A percentile compares a stretch with the other conserved stretches of the same genome.
Evolutionary conservation across 2,329 filamentous ascomycete species (phyloP).

Genomic region (Hortaea werneckii): DNA sequence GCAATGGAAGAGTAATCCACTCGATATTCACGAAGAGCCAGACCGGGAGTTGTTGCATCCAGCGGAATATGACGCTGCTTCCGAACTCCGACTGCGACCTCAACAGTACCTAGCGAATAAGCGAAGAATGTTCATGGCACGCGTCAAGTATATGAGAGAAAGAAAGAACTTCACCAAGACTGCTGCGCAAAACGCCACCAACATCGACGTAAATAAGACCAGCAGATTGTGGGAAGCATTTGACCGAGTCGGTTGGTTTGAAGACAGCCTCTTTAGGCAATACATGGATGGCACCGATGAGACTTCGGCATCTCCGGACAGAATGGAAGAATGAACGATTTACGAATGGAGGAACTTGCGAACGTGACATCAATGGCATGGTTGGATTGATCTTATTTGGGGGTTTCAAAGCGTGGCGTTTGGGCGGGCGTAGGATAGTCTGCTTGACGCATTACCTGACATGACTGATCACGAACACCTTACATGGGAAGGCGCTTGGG

Average conservation of each 20-base stretch:
- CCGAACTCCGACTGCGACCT: slow-evolving; percentile 71
- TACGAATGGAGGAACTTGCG: not conserved
- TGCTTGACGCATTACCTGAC: not conserved
- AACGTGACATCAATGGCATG: too few relatives aligned
- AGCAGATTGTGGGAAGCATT: slow-evolving; percentile 87
- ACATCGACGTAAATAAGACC: slow-evolving; percentile 96
- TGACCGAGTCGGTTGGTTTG: slow-evolving; percentile 43
- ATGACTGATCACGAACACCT: not conserved
- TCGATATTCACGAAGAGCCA: slow-evolving; percentile 66
- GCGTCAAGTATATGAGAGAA: slow-evolving; percentile 55
- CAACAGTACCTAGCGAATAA: slow-evolving; percentile 88
- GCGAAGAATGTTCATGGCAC: slow-evolving; percentile 74
- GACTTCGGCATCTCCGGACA: not conserved
- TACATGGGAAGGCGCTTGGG: not conserved
- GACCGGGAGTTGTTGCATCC: slow-evolving; percentile 61
- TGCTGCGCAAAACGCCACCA: slow-evolving; percentile 90
- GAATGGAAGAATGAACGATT: not conserved
- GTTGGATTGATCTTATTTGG: too few relatives aligned
- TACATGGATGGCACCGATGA: not conserved
- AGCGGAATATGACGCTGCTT: slow-evolving; percentile 67
- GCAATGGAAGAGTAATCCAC: slow-evolving; percentile 42
- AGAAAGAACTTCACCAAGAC: slow-evolving; percentile 89
- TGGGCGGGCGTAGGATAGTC: not conserved
- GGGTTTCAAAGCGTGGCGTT: not conserved
- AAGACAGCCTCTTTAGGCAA: slow-evolving; percentile 11